Conservation (phyloP, 2,329 filamentous ascomycete genomes). For the Nigrograna mackinnonii region DNA sequence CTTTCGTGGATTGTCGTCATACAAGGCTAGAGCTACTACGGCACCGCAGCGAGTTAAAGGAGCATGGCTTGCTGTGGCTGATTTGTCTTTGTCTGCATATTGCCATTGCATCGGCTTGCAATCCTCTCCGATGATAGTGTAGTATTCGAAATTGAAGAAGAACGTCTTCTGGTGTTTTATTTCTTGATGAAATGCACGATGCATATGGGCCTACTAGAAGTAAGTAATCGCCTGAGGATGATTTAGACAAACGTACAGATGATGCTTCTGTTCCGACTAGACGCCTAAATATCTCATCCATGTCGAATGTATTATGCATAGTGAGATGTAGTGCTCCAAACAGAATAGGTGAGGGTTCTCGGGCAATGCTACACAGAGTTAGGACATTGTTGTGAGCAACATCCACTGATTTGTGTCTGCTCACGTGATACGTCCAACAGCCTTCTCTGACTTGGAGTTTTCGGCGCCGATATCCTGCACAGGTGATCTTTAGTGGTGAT, state of each 20-base stretch:
- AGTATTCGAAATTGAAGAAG: conserved; percentile 68
- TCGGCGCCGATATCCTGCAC: conserved; percentile 38
- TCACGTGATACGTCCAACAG: conserved; percentile 61
- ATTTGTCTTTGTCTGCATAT: conserved; percentile 52
- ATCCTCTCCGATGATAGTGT: conserved; percentile 61
- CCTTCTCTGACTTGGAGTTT: conserved; percentile 45
- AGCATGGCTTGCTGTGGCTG: conserved; percentile 53
- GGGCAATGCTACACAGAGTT: conserved; percentile 48
- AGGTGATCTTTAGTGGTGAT: no score
- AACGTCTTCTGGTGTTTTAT: conserved; percentile 59
- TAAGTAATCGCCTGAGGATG: not conserved
- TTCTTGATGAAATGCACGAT: conserved; percentile 53
- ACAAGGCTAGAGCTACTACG: conserved; percentile 61
- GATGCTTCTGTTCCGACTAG: conserved; percentile 53
- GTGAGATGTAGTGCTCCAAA: conserved; percentile 64
- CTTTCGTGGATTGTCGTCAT: conserved; percentile 55
- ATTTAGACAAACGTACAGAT: conserved; percentile 17
- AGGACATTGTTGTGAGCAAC: not conserved
- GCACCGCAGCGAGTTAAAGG: conserved; percentile 64
- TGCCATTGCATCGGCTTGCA: conserved; percentile 65
- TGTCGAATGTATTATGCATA: conserved; percentile 62
- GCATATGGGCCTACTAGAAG: conserved; percentile 46
- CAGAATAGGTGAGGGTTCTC: conserved; percentile 64
- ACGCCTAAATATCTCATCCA: conserved; percentile 62
- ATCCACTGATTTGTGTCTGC: not conserved